These are phyloP conservation scores for Candida koratica DNA, from an alignment of 805 yeast species.

Conservation along the genomic window DNA sequence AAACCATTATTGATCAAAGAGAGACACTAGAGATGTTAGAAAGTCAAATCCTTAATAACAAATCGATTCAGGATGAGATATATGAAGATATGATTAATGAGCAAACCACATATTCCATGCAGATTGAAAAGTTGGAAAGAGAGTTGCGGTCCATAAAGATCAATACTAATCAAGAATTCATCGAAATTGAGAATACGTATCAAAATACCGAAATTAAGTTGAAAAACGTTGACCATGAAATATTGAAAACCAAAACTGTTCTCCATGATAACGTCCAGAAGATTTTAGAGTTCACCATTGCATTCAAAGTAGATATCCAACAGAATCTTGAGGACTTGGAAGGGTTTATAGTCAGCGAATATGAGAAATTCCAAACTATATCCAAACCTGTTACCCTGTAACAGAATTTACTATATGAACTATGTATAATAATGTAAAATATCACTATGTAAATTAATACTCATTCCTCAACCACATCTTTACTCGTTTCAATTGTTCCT, in stretches of 20 bases:
- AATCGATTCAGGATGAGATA: conserved; percentile 52
- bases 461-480: conserved; percentile 62
- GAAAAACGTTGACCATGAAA: conserved; percentile 46
- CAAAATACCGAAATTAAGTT: conserved; percentile 51
- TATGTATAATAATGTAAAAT: conserved; percentile 6
- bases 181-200: conserved; percentile 43
- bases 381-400: too few species aligned
- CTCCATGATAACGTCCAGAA: conserved; percentile 53
- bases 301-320: conserved; percentile 66
- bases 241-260: conserved; percentile 43
- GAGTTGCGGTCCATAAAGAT: conserved; percentile 50
- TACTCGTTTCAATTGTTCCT: conserved; percentile 56
- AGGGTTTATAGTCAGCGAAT: conserved; percentile 31
- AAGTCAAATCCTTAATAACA: conserved; percentile 49
- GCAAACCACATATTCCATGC: conserved; percentile 52
- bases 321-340: conserved; percentile 59
- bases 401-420: conserved; percentile 5
- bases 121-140: conserved; percentile 60
- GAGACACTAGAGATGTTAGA: conserved; percentile 57
- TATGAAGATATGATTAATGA: conserved; percentile 53
- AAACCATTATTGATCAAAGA: conserved; percentile 52
- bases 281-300: conserved; percentile 56
- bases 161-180: conserved; percentile 46
- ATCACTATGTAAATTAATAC: conserved; percentile 16
- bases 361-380: conserved; percentile 14